Evolutionary conservation across 2,329 filamentous ascomycete species (phyloP), one percentile per base, ranked within the genome.

Genomic region (Aspergillus nomiae): DNA sequence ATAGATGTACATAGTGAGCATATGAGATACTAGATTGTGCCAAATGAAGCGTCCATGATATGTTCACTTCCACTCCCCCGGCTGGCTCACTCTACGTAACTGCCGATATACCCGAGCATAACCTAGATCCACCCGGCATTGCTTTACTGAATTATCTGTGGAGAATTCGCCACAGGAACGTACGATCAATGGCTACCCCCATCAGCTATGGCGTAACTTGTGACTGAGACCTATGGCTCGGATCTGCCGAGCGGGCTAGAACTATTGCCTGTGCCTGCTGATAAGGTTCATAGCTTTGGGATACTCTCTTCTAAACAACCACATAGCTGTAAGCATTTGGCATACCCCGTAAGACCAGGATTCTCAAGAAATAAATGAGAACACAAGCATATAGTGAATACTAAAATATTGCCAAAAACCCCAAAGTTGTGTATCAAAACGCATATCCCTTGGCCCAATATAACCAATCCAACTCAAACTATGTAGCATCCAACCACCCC

Each of bases 1-100:
- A 54, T 54, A 54, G 51, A 54, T n/a, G 48, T 51, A 51, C 24
- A 24, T 54, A 54, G 9, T n/a, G 28, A 53, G 30, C 50, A 28
- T 48, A 48, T 48, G 21, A 26, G 21, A 48, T 16, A 26, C 24
- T 24, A 24, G 24, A 12, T 6, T 2, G 34, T 36, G 34, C 34
- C 14, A 36, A 48, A 21, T 48, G 45, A 48, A 41, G 38, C 38
- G 38, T 41, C 19, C 43, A 46, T 46, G 38, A 41, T 24, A 24
- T 46, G n/a, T 24, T 21, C 1, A 21, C n/a, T 46, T 24, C 24
- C 46, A 50, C 28, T 12, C 28, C 9, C 24, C 24, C 24, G 46
- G 24, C 11, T 26, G 24, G 46, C 14, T 5, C 45, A 50, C 24
- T 50, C 46, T 50, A 28, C 24, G 10, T 19, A 50, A 50, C 24